Evolutionary conservation across 1,139 yeast genomes (phyloP).

Genomic region (Kurtzmaniella quercitrusa): DNA sequence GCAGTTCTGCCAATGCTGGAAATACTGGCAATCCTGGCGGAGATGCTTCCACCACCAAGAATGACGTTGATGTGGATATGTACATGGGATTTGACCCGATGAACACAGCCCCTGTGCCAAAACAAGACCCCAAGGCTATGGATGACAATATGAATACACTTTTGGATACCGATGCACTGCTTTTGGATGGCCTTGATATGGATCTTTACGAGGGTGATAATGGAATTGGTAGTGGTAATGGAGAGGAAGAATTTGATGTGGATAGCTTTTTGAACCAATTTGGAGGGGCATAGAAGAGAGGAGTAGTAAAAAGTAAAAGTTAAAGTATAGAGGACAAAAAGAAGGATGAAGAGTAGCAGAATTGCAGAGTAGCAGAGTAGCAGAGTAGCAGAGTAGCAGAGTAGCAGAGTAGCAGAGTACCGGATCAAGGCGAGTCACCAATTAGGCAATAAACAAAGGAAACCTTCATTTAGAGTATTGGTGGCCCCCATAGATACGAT

Average conservation of each 20-base stretch:
- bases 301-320: background rate
- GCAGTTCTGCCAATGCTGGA: background rate
- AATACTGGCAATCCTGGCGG: background rate
- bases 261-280: constrained; percentile 46
- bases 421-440: no score
- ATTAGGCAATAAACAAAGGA: no score
- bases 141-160: constrained; percentile 34
- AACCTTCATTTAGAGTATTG: no score
- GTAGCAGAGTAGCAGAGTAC: no score
- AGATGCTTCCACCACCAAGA: background rate
- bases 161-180: constrained; percentile 40
- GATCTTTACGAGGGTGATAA: constrained; percentile 34
- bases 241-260: constrained; percentile 42
- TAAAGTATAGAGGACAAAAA: background rate
- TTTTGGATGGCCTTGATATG: constrained; percentile 43
- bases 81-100: background rate
- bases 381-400: no score
- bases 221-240: constrained; percentile 13
- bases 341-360: background rate
- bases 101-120: background rate
- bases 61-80: background rate
- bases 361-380: no score
- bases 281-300: constrained; percentile 26
- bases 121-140: constrained; percentile 4
- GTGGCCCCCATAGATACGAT: no score